Conservation (phyloP, 1,284 basidiomycete species). For the Phellinidium pouzarii region DNA sequence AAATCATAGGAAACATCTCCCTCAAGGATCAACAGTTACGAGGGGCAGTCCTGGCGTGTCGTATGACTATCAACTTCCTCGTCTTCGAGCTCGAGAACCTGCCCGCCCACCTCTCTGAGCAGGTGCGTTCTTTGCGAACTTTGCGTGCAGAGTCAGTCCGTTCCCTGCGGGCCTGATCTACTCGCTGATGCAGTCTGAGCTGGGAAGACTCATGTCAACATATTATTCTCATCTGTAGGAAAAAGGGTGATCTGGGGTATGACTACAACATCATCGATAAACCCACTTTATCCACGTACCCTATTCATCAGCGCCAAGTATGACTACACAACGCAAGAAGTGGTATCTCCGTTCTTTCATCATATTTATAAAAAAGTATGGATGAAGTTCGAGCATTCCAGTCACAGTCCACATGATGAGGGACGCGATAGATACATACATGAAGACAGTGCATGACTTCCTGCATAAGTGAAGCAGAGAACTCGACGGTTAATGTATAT, state of each 20-base stretch:
- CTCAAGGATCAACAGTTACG: conserved; percentile 22
- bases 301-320: conserved; percentile 28
- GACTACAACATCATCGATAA: conserved; percentile 28
- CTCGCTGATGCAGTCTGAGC: conserved; percentile 20
- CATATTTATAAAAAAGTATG: conserved; percentile 29
- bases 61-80: conserved; percentile 39
- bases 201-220: neutral
- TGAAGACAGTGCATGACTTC: neutral
- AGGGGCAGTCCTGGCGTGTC: conserved; percentile 40
- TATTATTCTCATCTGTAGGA: neutral
- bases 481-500: too few relatives aligned
- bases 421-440: conserved; percentile 19
- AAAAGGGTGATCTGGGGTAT: conserved; percentile 26
- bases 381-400: conserved; percentile 27
- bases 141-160: conserved; percentile 23
- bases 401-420: conserved; percentile 28
- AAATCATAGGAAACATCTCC: conserved; percentile 25
- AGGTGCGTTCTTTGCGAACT: conserved; percentile 21
- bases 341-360: conserved; percentile 27
- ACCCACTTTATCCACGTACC: conserved; percentile 28
- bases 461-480: too few relatives aligned
- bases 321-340: conserved; percentile 29
- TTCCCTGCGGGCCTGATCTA: conserved; percentile 23
- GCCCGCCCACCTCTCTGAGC: conserved; percentile 30
- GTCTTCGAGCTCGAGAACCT: conserved; percentile 44